Evolutionary conservation across 441 rosid genomes (phyloP).

Genomic region (Populus tomentosa): DNA sequence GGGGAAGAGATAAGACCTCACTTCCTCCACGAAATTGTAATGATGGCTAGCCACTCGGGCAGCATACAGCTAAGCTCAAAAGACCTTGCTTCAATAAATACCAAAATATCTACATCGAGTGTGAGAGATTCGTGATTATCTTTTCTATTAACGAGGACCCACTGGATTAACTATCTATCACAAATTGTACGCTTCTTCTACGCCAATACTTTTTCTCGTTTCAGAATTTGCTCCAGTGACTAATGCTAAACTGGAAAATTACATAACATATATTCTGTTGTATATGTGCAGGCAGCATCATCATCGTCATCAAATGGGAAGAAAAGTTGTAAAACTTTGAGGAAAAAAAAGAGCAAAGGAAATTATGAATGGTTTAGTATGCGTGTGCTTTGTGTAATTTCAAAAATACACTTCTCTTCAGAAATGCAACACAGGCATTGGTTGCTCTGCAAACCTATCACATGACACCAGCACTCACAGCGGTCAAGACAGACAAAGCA

Average conservation of each 20-base stretch:
- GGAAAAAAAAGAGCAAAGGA: background rate
- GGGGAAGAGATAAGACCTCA: constrained; percentile 31
- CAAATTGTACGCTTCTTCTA: background rate
- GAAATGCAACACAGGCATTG: background rate
- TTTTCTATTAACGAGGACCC: background rate
- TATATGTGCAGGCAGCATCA: background rate
- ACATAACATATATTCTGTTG: background rate
- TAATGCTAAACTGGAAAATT: background rate
- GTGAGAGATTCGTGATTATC: constrained; percentile 20
- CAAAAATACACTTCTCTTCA: background rate
- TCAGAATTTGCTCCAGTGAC: background rate
- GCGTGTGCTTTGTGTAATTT: background rate
- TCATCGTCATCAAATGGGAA: background rate
- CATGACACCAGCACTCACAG: background rate
- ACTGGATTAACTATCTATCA: background rate
- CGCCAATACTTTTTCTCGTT: background rate
- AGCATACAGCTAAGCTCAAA: constrained; percentile 25
- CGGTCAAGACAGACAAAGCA: background rate
- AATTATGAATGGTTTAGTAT: background rate
- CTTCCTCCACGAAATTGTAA: constrained; percentile 34
- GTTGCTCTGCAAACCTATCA: background rate
- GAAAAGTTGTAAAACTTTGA: no score
- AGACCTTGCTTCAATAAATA: constrained; percentile 20
- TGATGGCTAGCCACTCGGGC: constrained; percentile 16
- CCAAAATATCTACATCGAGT: constrained; percentile 20